These are phyloP conservation scores for Boletus barrowsii DNA, from an alignment of 768 basidiomycete genomes.

Conservation along the genomic window DNA sequence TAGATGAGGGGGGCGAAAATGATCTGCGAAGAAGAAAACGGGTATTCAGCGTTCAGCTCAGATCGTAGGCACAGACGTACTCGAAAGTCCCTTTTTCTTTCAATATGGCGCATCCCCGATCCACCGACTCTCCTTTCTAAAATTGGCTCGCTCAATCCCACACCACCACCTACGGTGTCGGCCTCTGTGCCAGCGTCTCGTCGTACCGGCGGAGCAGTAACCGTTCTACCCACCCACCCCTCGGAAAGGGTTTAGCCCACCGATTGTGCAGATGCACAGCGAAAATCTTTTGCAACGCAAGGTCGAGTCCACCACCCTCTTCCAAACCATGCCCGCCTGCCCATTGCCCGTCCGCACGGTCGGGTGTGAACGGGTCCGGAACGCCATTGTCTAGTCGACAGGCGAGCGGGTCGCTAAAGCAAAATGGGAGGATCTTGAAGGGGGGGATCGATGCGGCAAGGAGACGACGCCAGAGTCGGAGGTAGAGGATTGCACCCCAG, in stretches of 20 bases:
- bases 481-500: slow-evolving; percentile 92
- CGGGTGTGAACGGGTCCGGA: slow-evolving; percentile 81
- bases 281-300: slow-evolving; percentile 69
- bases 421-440: slow-evolving; percentile 92
- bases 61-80: too few relatives aligned
- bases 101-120: too few relatives aligned
- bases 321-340: slow-evolving; percentile 50
- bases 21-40: too few relatives aligned
- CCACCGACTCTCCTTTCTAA: too few relatives aligned
- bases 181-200: slow-evolving; percentile 18
- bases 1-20: too few relatives aligned
- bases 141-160: background rate
- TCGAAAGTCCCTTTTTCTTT: too few relatives aligned
- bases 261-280: slow-evolving; percentile 93
- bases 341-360: slow-evolving; percentile 55
- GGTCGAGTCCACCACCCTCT: slow-evolving; percentile 61
- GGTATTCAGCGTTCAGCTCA: too few relatives aligned
- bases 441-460: slow-evolving; percentile 70
- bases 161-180: background rate
- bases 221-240: slow-evolving; percentile 82
- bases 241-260: slow-evolving; percentile 85
- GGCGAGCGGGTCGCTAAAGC: slow-evolving; percentile 87
- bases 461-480: slow-evolving; percentile 85
- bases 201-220: slow-evolving; percentile 68
- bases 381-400: slow-evolving; percentile 89